Evolutionary conservation across 495 filamentous ascomycete species (phyloP).

Genomic region (Cercophora samala): DNA sequence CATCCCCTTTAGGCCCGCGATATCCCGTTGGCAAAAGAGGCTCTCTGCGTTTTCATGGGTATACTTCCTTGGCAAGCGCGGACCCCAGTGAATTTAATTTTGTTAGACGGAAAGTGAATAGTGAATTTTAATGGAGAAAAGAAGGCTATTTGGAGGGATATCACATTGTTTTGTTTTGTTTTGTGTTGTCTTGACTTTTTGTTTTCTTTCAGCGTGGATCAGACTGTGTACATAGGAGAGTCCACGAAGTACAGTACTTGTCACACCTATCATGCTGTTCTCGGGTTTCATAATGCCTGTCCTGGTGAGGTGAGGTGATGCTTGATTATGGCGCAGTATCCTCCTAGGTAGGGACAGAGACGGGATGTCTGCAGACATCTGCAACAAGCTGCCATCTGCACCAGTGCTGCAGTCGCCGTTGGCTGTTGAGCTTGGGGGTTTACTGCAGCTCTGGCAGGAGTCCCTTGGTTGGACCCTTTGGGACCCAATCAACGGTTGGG

Average conservation of each 20-base stretch:
- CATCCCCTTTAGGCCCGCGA: constrained; percentile 15
- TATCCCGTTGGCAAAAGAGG: constrained; percentile 25
- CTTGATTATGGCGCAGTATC: background rate
- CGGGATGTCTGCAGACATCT: background rate
- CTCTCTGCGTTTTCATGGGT: constrained; percentile 24
- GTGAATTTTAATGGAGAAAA: constrained; percentile 30
- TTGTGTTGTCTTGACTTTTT: background rate
- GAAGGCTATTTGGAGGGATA: constrained; percentile 1
- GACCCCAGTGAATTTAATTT: constrained; percentile 26
- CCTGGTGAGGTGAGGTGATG: too few relatives aligned
- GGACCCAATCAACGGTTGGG: constrained; percentile 16
- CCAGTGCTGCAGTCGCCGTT: constrained; percentile 20
- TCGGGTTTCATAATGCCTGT: too few relatives aligned
- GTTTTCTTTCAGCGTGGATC: background rate
- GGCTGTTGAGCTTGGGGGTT: constrained; percentile 10
- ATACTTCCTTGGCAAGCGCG: constrained; percentile 33
- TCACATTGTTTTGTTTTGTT: background rate
- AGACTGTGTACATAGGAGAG: background rate
- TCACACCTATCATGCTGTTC: background rate
- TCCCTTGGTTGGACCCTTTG: constrained; percentile 12
- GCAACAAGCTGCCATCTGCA: constrained; percentile 1
- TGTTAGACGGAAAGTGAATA: constrained; percentile 36
- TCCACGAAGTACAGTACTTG: background rate
- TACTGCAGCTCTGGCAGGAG: constrained; percentile 1
- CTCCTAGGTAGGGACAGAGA: background rate